Conservation (phyloP, 192 early-diverging fungal species). For the Backusella westeae region DNA sequence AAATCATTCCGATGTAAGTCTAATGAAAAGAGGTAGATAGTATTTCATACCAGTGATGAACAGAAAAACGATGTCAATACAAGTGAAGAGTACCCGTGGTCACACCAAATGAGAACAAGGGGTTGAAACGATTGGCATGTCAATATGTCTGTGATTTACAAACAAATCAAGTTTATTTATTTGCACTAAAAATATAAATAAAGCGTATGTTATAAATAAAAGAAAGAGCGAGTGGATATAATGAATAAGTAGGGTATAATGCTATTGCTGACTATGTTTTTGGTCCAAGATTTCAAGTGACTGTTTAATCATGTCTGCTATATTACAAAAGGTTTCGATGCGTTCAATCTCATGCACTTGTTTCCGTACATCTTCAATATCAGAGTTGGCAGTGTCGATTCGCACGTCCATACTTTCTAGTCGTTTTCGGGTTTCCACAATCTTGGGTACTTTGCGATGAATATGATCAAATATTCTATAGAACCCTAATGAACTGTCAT, state of each 20-base stretch:
- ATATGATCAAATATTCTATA: conserved; percentile 31
- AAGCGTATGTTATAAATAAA: too few species aligned
- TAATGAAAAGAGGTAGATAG: background rate
- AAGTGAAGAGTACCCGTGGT: too few species aligned
- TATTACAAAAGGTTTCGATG: conserved; percentile 19
- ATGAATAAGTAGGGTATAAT: background rate
- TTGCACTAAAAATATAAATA: too few species aligned
- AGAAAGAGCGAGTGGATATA: too few species aligned
- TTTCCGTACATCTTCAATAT: conserved; percentile 24
- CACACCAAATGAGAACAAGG: too few species aligned
- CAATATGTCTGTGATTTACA: background rate
- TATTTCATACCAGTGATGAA: too few species aligned
- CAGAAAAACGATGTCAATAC: too few species aligned
- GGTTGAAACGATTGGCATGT: background rate
- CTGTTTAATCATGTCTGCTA: conserved; percentile 16
- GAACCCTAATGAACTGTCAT: conserved; percentile 27
- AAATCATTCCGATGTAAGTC: background rate
- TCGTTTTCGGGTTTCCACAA: conserved; percentile 5
- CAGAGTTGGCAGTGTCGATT: conserved; percentile 19
- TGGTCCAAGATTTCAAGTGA: conserved; percentile 11
- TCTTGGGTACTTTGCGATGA: conserved; percentile 23
- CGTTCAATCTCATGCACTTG: conserved; percentile 15
- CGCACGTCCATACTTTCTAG: background rate
- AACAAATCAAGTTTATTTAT: too few species aligned
- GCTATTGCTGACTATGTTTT: background rate